A percentile compares a stretch with the other conserved stretches of the same genome.
These are phyloP conservation scores for Salinomyces thailandicus DNA, from an alignment of 2,329 filamentous ascomycete species.

Conservation along the genomic window DNA sequence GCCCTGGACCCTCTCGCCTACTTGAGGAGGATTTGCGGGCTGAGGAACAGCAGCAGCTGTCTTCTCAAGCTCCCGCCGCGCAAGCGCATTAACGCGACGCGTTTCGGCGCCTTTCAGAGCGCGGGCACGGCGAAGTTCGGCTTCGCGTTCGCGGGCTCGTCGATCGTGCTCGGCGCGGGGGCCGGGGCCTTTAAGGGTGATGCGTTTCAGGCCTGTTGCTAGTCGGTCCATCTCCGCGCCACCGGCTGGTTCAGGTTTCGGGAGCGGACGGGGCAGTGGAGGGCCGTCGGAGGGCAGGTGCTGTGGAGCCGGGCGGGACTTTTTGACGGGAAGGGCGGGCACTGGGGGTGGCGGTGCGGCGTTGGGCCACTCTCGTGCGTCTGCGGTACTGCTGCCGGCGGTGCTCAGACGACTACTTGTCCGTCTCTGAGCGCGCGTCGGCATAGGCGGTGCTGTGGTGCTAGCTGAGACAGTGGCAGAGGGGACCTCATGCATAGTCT, in stretches of 20 bases:
- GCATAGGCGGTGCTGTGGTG: too few species aligned
- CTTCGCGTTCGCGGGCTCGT: conserved; percentile 30
- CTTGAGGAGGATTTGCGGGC: too few species aligned
- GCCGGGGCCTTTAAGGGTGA: conserved; percentile 49
- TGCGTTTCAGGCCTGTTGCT: conserved; percentile 44
- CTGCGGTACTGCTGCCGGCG: too few species aligned
- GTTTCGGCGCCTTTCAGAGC: conserved; percentile 26
- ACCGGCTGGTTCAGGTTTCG: neutral
- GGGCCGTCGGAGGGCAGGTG: conserved; percentile 3
- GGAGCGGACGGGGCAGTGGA: neutral
- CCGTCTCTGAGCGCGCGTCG: too few species aligned
- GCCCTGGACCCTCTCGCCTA: too few species aligned
- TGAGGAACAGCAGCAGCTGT: conserved; percentile 15
- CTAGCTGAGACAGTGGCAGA: too few species aligned
- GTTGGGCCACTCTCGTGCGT: too few species aligned
- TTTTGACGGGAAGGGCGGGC: neutral
- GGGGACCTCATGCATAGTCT: too few species aligned
- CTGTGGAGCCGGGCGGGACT: conserved; percentile 14
- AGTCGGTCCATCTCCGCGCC: conserved; percentile 39
- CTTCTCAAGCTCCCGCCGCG: too few species aligned
- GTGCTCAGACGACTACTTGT: too few species aligned
- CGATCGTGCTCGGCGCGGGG: conserved; percentile 46
- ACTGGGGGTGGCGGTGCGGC: neutral
- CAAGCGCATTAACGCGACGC: conserved; percentile 23
- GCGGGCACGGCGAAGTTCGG: conserved; percentile 29